phyloP scores from a whole-genome alignment of 1,284 basidiomycete genomes.

The Crucibulum cyathiforme region DNA sequence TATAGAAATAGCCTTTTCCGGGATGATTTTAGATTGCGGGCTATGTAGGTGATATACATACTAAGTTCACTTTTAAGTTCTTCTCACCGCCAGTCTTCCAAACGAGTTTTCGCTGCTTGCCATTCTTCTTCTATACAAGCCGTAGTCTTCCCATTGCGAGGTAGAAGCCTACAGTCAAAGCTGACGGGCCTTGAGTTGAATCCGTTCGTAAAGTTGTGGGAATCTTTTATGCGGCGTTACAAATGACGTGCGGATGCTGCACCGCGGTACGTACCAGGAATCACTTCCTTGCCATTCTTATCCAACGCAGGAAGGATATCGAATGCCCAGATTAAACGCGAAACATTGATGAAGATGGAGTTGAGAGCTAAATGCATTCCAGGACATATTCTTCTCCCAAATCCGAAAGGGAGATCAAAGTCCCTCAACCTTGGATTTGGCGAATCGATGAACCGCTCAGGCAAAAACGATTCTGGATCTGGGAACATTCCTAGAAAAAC shows the following conservation, averaged over 20 bases:
- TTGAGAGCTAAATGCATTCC: conserved; percentile 51
- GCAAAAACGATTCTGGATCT: conserved; percentile 40
- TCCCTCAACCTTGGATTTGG: conserved; percentile 40
- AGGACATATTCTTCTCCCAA: conserved; percentile 51
- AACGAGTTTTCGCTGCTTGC: conserved; percentile 11
- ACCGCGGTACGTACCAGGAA: conserved; percentile 20
- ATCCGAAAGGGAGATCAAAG: conserved; percentile 54
- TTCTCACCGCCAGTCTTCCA: conserved; percentile 16
- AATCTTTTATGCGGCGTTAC: conserved; percentile 29
- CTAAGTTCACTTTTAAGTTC: no score
- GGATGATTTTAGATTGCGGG: no score
- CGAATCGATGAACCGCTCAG: conserved; percentile 43
- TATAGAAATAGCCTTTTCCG: no score
- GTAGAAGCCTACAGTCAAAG: conserved; percentile 45
- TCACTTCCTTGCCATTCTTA: conserved; percentile 17
- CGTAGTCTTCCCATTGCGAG: conserved; percentile 27
- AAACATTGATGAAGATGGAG: conserved; percentile 49
- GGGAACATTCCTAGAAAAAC: conserved; percentile 34
- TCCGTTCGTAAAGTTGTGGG: conserved; percentile 47
- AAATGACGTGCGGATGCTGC: not conserved
- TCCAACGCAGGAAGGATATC: conserved; percentile 39
- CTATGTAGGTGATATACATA: no score
- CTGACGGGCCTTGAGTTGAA: conserved; percentile 53
- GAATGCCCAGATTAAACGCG: conserved; percentile 50
- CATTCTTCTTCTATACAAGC: conserved; percentile 26